Conservation (phyloP, 495 filamentous ascomycete genomes). For the Penicillium taxi region DNA sequence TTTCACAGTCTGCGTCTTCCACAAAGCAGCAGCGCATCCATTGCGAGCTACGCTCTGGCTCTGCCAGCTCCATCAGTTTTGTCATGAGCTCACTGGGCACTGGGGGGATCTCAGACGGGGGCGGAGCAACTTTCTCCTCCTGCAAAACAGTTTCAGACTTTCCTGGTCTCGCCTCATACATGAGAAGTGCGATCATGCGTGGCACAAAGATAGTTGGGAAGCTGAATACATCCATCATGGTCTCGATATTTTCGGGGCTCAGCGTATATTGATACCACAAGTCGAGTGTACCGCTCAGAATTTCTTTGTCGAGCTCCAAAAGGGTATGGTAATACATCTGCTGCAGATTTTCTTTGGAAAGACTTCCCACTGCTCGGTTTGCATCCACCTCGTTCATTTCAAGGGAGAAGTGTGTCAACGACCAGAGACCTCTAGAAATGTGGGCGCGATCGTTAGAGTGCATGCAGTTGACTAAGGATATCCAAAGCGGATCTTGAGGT, state of each 20-base stretch:
- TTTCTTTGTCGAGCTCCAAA: slow-evolving; percentile 77
- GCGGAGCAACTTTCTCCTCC: slow-evolving; percentile 40
- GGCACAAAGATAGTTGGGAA: slow-evolving; percentile 58
- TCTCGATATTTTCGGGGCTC: slow-evolving; percentile 74
- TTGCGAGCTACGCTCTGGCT: slow-evolving; percentile 79
- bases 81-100: slow-evolving; percentile 72
- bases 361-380: slow-evolving; percentile 61
- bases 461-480: slow-evolving; percentile 62
- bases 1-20: slow-evolving; percentile 72
- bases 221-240: slow-evolving; percentile 51
- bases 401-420: slow-evolving; percentile 81
- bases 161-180: slow-evolving; percentile 49
- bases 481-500: slow-evolving; percentile 66
- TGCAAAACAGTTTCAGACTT: slow-evolving; percentile 38
- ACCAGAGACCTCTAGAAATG: slow-evolving; percentile 75
- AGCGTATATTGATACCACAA: slow-evolving; percentile 95
- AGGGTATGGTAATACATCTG: slow-evolving; percentile 72
- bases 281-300: slow-evolving; percentile 78
- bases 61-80: slow-evolving; percentile 62
- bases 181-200: slow-evolving; percentile 68
- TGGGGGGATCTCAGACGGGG: slow-evolving; percentile 58
- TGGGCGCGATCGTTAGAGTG: slow-evolving; percentile 71
- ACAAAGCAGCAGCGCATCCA: slow-evolving; percentile 69
- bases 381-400: slow-evolving; percentile 58
- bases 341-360: slow-evolving; percentile 57